Percentiles rank a stretch among this genome's conserved stretches.
Evolutionary conservation across 2,329 filamentous ascomycete species (phyloP).

Genomic region (Neonectria magnoliae): DNA sequence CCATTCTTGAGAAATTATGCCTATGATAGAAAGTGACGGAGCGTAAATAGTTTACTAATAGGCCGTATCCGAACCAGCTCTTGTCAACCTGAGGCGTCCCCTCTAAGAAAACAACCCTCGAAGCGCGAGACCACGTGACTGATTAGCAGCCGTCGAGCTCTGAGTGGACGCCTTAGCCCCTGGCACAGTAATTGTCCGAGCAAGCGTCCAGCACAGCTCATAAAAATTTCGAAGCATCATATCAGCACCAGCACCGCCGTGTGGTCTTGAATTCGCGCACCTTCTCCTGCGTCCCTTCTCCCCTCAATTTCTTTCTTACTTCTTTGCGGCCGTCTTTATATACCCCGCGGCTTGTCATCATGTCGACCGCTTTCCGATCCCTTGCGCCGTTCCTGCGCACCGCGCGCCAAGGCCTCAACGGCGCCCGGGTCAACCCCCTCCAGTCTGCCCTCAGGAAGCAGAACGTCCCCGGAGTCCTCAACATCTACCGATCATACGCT

Average conservation of each 20-base stretch:
- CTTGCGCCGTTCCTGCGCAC: conserved; percentile 84
- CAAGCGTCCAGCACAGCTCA: conserved; percentile 41
- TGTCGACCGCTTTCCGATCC: conserved; percentile 84
- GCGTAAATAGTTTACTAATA: too few species aligned
- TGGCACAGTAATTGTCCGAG: conserved; percentile 22
- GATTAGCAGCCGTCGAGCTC: conserved; percentile 15
- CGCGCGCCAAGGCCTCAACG: conserved; percentile 77
- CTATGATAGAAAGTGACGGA: neutral
- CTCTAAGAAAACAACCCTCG: too few species aligned
- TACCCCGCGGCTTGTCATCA: conserved; percentile 58
- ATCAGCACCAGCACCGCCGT: conserved; percentile 34
- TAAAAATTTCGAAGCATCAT: conserved; percentile 51
- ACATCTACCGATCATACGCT: conserved; percentile 72
- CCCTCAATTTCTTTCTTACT: conserved; percentile 39
- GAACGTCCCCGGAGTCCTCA: conserved; percentile 71
- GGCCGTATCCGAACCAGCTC: neutral
- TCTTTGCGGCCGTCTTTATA: conserved; percentile 39
- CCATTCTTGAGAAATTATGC: neutral
- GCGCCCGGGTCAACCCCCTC: conserved; percentile 78
- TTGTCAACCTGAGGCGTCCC: neutral
- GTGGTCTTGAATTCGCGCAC: conserved; percentile 37
- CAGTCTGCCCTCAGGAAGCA: conserved; percentile 73
- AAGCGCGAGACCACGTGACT: conserved; percentile 37
- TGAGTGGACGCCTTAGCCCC: conserved; percentile 35
- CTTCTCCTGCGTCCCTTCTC: conserved; percentile 24